Evolutionary conservation across 1,284 basidiomycete genomes (phyloP).

Genomic region (Puccinia triticina): DNA sequence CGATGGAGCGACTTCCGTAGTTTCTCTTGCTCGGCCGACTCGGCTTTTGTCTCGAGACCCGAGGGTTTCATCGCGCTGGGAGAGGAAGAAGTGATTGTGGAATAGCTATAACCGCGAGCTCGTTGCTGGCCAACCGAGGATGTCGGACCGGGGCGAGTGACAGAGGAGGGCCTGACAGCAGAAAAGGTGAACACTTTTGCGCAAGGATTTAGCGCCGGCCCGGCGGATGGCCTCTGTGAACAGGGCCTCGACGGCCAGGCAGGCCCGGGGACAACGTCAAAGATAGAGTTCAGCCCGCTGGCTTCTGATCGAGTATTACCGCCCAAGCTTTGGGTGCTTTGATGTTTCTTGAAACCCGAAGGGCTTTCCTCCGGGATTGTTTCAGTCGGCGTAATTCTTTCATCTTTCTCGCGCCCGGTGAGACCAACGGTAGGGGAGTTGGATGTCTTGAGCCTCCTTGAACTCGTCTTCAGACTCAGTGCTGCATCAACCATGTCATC

Average conservation of each 20-base stretch:
- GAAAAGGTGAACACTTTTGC: slow-evolving; percentile 25
- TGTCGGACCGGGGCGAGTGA: not conserved
- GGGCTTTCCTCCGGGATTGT: slow-evolving; percentile 2
- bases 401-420: not conserved
- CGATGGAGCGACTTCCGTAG: slow-evolving; percentile 20
- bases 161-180: not conserved
- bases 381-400: slow-evolving; percentile 2
- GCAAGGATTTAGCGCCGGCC: not conserved
- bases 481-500: not conserved
- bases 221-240: not conserved
- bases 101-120: slow-evolving; percentile 19
- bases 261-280: slow-evolving; percentile 8
- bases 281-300: slow-evolving; percentile 12
- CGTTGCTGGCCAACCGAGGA: slow-evolving; percentile 21
- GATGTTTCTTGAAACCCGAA: not conserved
- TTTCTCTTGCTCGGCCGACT: slow-evolving; percentile 8
- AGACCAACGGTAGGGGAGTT: not conserved
- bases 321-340: slow-evolving; percentile 25
- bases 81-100: not conserved
- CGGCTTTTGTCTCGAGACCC: not conserved
- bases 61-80: not conserved
- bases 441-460: not conserved
- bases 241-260: not conserved
- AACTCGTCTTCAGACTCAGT: not conserved
- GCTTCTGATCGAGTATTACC: not conserved